These are phyloP conservation scores for Metarhizium anisopliae DNA, from an alignment of 2,329 filamentous ascomycete species.

Conservation along the genomic window DNA sequence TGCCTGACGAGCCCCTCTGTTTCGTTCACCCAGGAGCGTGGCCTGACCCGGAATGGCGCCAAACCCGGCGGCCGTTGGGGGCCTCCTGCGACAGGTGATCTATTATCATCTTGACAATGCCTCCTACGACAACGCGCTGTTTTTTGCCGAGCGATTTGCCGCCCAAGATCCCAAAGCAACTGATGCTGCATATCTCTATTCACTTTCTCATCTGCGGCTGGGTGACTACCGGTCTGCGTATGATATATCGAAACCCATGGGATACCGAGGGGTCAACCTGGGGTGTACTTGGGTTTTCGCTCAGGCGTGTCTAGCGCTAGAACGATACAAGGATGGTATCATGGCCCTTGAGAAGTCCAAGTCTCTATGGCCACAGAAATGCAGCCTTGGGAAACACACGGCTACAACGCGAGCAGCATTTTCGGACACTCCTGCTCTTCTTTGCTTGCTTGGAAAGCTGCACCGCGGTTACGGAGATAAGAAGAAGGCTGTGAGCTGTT, in stretches of 20 bases:
- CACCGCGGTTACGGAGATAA: constrained; percentile 76
- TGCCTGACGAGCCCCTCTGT: not conserved
- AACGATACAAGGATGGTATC: constrained; percentile 72
- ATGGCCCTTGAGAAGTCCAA: constrained; percentile 75
- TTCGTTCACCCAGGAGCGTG: constrained; percentile 1
- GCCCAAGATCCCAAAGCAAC: constrained; percentile 74
- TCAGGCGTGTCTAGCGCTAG: constrained; percentile 74
- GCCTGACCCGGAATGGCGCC: constrained; percentile 38
- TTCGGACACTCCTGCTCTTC: constrained; percentile 77
- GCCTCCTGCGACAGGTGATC: constrained; percentile 49
- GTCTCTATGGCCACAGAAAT: constrained; percentile 65
- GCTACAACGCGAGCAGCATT: constrained; percentile 63
- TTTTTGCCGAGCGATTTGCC: constrained; percentile 79
- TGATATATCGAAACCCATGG: constrained; percentile 67
- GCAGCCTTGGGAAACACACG: constrained; percentile 74
- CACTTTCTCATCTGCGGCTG: constrained; percentile 75
- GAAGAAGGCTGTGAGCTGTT: constrained; percentile 75
- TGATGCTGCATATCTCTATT: constrained; percentile 75
- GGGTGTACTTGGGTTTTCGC: constrained; percentile 90
- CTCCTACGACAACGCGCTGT: constrained; percentile 80
- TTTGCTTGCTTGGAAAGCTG: constrained; percentile 78
- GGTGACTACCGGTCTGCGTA: constrained; percentile 80
- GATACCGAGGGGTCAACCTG: constrained; percentile 63
- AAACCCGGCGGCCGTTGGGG: constrained; percentile 37
- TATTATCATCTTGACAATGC: constrained; percentile 80